These are phyloP conservation scores for Flaveria sonorensis DNA, from an alignment of 129 eudicot species.

Conservation along the genomic window DNA sequence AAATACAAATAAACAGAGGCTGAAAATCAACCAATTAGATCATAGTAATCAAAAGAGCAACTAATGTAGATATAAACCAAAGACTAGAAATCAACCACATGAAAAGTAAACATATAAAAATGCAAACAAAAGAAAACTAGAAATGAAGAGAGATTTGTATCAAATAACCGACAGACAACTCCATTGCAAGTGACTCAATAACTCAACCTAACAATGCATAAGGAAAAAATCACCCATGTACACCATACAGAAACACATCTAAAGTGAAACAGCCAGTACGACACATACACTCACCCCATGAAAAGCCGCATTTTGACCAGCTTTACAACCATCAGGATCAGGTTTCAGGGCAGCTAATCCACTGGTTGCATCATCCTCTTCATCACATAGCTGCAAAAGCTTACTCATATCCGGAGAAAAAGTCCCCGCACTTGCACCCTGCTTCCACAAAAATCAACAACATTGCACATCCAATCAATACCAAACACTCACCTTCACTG, in stretches of 20 bases:
- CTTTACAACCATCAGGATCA: conserved; percentile 60
- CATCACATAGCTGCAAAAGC: conserved; percentile 71
- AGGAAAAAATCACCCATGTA: not conserved
- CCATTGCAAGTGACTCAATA: not conserved
- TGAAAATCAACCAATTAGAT: not conserved
- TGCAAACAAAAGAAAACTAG: conserved; percentile 9
- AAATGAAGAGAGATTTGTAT: not conserved
- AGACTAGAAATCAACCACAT: conserved; percentile 3
- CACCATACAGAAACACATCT: not conserved
- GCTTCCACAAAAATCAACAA: conserved; percentile 15
- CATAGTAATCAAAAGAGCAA: not conserved
- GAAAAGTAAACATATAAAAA: not conserved
- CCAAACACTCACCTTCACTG: not conserved
- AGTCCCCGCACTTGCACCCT: conserved; percentile 72
- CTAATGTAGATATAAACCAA: not conserved
- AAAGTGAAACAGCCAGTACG: not conserved
- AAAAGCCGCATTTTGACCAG: conserved; percentile 30
- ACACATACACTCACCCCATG: conserved; percentile 42
- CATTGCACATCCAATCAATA: not conserved
- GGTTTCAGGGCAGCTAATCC: conserved; percentile 73
- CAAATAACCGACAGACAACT: not conserved
- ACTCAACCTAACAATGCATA: not conserved
- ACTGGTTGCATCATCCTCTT: conserved; percentile 91
- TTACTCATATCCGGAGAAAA: conserved; percentile 66
- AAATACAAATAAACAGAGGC: not conserved